A percentile compares a stretch with the other conserved stretches of the same genome.
These are phyloP conservation scores for Solanum appendiculatum DNA, from an alignment of 257 asterid genomes.

Conservation along the genomic window DNA sequence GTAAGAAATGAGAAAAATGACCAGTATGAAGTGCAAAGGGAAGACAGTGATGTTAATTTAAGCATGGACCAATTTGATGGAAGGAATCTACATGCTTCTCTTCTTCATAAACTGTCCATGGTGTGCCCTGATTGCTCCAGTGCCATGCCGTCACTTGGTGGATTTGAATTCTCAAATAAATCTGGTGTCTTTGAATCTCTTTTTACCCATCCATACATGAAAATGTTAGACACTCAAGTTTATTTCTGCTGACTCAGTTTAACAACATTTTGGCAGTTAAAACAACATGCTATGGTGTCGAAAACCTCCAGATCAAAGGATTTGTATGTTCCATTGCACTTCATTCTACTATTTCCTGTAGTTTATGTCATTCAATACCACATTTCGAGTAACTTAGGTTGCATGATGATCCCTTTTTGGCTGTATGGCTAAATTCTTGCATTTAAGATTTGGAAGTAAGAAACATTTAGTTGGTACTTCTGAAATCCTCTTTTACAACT, in stretches of 20 bases:
- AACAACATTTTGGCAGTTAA: slow-evolving; percentile 50
- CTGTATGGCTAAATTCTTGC: background rate
- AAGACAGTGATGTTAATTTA: slow-evolving; percentile 28
- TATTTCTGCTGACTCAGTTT: slow-evolving; percentile 8
- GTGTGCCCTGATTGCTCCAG: slow-evolving; percentile 53
- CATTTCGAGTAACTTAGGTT: background rate
- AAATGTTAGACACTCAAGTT: background rate
- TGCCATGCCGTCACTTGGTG: slow-evolving; percentile 57
- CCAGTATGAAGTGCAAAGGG: slow-evolving; percentile 54
- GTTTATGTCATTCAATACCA: background rate
- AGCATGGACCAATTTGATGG: slow-evolving; percentile 36
- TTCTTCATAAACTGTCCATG: slow-evolving; percentile 52
- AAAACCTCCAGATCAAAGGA: slow-evolving; percentile 53
- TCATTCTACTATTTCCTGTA: background rate
- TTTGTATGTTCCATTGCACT: slow-evolving; percentile 43
- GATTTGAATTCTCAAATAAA: slow-evolving; percentile 62
- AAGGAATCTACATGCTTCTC: slow-evolving; percentile 46
- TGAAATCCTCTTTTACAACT: background rate
- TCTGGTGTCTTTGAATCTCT: slow-evolving; percentile 37
- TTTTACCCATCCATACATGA: background rate
- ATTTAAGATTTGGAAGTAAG: background rate
- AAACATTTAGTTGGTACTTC: background rate
- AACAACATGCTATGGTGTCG: slow-evolving; percentile 40
- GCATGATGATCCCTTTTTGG: background rate
- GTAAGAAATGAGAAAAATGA: slow-evolving; percentile 37